phyloP scores from a whole-genome alignment of 768 basidiomycete genomes.

The Russula abietina region DNA sequence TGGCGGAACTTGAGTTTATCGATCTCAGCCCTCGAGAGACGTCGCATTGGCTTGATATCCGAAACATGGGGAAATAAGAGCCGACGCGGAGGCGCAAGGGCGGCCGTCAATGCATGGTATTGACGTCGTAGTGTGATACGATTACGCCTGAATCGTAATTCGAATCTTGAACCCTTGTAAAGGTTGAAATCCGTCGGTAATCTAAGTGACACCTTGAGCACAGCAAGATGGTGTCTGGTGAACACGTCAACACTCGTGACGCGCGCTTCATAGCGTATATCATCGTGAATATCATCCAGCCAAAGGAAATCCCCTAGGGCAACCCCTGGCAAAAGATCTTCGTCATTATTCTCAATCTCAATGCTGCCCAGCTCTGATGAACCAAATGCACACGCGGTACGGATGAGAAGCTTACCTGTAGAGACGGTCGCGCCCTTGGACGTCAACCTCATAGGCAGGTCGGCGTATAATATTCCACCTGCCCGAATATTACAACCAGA shows the following conservation, averaged over 20 bases:
- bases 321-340: conserved; percentile 19
- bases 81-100: conserved; percentile 38
- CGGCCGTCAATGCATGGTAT: conserved; percentile 50
- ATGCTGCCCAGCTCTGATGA: neutral
- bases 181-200: conserved; percentile 39
- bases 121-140: conserved; percentile 52
- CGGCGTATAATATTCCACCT: conserved; percentile 9
- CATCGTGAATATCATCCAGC: conserved; percentile 12
- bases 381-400: neutral
- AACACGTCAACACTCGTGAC: neutral
- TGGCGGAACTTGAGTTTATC: conserved; percentile 5
- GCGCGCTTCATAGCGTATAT: conserved; percentile 14
- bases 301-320: conserved; percentile 10
- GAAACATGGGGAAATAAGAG: conserved; percentile 44
- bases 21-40: conserved; percentile 20
- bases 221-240: conserved; percentile 23
- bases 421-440: neutral
- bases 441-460: neutral
- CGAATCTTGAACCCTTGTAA: conserved; percentile 37
- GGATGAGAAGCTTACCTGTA: neutral
- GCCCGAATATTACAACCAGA: conserved; percentile 31
- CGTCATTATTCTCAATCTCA: conserved; percentile 14
- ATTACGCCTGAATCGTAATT: conserved; percentile 49
- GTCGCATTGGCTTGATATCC: conserved; percentile 29
- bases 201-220: conserved; percentile 44